phyloP scores from a whole-genome alignment of 257 asterid genomes.

The Solanum tarijense region DNA sequence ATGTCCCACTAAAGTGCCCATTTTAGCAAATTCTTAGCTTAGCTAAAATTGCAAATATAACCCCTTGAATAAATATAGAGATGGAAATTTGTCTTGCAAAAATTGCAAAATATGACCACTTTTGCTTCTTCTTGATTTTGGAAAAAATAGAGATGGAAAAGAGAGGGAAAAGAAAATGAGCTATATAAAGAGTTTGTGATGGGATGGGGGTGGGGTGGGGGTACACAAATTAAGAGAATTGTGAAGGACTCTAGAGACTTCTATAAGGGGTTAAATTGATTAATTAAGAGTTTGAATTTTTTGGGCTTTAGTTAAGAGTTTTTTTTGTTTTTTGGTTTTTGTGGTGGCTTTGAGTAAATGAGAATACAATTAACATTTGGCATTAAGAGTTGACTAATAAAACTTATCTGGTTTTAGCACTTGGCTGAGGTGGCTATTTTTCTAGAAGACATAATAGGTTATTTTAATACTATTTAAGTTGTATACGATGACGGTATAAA shows the following conservation, averaged over 20 bases:
- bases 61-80: background rate
- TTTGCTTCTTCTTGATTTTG: background rate
- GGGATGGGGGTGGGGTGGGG: background rate
- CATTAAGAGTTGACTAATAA: background rate
- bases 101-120: background rate
- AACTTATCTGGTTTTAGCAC: background rate
- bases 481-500: background rate
- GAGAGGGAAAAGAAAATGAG: background rate
- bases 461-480: background rate
- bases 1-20: conserved; percentile 66
- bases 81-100: background rate
- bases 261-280: background rate
- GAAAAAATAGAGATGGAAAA: background rate
- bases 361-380: background rate
- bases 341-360: background rate
- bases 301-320: background rate
- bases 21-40: background rate
- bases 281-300: background rate
- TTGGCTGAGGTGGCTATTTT: background rate
- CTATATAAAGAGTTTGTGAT: background rate
- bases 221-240: background rate
- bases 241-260: background rate
- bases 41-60: background rate
- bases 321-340: background rate
- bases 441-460: background rate